Evolutionary conservation across 2,329 filamentous ascomycete genomes (phyloP).

Genomic region (Neospermospora avenae): DNA sequence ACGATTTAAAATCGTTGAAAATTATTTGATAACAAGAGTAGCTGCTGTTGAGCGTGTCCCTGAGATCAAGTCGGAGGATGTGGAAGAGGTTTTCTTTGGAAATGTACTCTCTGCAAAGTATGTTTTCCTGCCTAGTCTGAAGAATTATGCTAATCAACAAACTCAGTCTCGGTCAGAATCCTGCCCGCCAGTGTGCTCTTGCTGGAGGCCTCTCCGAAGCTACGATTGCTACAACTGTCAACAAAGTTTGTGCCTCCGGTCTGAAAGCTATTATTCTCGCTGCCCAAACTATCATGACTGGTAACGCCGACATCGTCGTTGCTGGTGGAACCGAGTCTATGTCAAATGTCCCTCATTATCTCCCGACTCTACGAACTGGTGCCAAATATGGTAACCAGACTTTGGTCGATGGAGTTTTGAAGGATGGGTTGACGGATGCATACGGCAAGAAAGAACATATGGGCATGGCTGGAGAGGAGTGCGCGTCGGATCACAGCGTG

Average conservation of each 20-base stretch:
- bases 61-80: slow-evolving; percentile 80
- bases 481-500: slow-evolving; percentile 78
- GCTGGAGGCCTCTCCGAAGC: slow-evolving; percentile 78
- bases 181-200: slow-evolving; percentile 90
- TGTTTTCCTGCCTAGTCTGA: slow-evolving; percentile 19
- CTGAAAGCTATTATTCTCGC: slow-evolving; percentile 93
- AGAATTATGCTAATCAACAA: background rate
- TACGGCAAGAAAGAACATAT: slow-evolving; percentile 94
- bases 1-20: too few species aligned
- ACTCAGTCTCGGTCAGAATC: slow-evolving; percentile 85
- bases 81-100: slow-evolving; percentile 96
- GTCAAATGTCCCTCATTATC: slow-evolving; percentile 97
- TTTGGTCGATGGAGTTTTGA: slow-evolving; percentile 86
- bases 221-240: slow-evolving; percentile 86
- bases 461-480: slow-evolving; percentile 91
- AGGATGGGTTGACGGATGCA: slow-evolving; percentile 91
- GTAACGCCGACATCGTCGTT: slow-evolving; percentile 88
- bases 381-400: slow-evolving; percentile 92
- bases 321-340: slow-evolving; percentile 97
- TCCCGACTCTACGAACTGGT: slow-evolving; percentile 79
- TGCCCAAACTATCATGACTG: slow-evolving; percentile 95
- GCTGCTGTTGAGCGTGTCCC: slow-evolving; percentile 82
- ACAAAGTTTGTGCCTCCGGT: slow-evolving; percentile 97
- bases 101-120: slow-evolving; percentile 97
- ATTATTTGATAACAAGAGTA: too few species aligned